Evolutionary conservation across 495 filamentous ascomycete species (phyloP).

Genomic region (Xylaria bambusicola): DNA sequence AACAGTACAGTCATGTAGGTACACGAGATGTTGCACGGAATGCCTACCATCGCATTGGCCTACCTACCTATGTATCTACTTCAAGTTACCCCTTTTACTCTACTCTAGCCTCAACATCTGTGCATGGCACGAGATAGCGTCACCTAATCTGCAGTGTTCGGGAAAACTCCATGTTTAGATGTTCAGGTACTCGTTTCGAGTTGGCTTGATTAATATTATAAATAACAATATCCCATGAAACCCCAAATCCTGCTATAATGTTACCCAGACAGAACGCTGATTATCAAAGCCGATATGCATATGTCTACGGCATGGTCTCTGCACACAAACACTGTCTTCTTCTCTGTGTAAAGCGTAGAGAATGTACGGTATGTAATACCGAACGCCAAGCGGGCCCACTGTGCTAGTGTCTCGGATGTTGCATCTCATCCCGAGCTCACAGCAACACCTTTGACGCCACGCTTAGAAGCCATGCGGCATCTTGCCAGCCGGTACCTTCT

Average conservation of each 20-base stretch:
- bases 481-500: constrained; percentile 71
- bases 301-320: constrained; percentile 16
- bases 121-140: neutral
- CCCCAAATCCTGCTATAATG: neutral
- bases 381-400: neutral
- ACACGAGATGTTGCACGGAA: neutral
- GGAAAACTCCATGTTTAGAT: neutral
- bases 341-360: neutral
- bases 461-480: constrained; percentile 81
- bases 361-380: neutral
- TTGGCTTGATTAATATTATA: neutral
- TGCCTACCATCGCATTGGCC: constrained; percentile 3
- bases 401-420: neutral
- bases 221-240: neutral
- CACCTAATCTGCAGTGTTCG: neutral
- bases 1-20: no score
- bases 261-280: neutral
- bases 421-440: constrained; percentile 32
- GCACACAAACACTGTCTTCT: neutral
- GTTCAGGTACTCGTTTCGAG: neutral
- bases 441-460: constrained; percentile 73
- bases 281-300: constrained; percentile 15
- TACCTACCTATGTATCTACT: no score
- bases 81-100: no score
- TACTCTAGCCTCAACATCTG: constrained; percentile 10